Evolutionary conservation across 495 filamentous ascomycete species (phyloP), one percentile per base, ranked within the genome.

Genomic region (Penicillium samsonianum): DNA sequence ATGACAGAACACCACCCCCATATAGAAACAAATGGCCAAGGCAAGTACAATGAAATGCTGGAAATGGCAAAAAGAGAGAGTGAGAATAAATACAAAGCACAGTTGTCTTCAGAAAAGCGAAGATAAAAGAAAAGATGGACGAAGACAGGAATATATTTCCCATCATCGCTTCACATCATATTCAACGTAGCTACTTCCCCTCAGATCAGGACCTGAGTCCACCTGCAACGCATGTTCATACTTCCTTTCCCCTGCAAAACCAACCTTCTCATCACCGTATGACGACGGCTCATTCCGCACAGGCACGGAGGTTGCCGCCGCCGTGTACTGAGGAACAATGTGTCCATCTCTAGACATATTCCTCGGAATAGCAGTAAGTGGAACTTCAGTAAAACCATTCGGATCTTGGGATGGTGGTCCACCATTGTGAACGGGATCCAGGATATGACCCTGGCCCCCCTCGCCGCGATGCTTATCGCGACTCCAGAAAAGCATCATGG

Each of bases 401-500:
- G 53, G 41, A 44, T 57, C 62, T 2, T 53, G 53, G 0, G 12
- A 30, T 0, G 63, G 63, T 9, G 28, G 55, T 25, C 60, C 56
- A 42, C 41, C 17, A 26, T 45, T 42, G 0, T 58, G 47, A 4
- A 65, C 41, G 1, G 55, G 42, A 28, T 65, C 61, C 41, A 70
- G 61, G 2, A 70, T 58, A 38, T 69, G 73, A n/a, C 74, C 70
- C 28, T 28, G 31, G 2, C 79, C 80, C 1, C 80, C 80, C 17
- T 80, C 79, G 25, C 74, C 80, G 19, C 80, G 74, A 42, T 64
- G 73, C 28, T 72, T 73, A 3, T 79, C 77, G 6, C 64, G 67
- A 11, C 52, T 64, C 63, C 70, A 73, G 62, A 71, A 78, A 10
- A 81, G 65, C 41, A 82, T 74, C 51, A 87, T 62, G 9, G 88